A percentile compares a stretch with the other conserved stretches of the same genome.
phyloP scores from a whole-genome alignment of 1,284 basidiomycete species.

The Cryptococcus maquisensis region DNA sequence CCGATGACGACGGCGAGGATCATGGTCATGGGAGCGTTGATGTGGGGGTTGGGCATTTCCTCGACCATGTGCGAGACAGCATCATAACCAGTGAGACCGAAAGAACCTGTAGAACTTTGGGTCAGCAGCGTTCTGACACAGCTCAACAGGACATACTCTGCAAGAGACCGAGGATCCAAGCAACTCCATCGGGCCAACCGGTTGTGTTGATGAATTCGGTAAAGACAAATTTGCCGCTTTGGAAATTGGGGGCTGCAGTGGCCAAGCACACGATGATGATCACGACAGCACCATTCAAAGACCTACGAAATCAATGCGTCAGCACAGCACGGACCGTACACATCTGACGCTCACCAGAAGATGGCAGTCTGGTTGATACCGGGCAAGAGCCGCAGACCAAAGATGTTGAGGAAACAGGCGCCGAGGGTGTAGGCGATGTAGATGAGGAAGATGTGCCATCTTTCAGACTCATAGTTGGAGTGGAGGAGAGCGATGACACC shows the following conservation, averaged over 20 bases:
- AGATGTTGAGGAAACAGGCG: conserved; percentile 39
- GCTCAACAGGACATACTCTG: conserved; percentile 30
- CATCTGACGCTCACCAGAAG: conserved; percentile 28
- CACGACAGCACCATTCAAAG: conserved; percentile 44
- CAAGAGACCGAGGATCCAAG: conserved; percentile 51
- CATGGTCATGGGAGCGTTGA: conserved; percentile 50
- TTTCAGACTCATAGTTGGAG: conserved; percentile 30
- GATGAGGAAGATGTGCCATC: conserved; percentile 37
- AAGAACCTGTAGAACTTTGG: conserved; percentile 25
- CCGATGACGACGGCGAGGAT: conserved; percentile 63
- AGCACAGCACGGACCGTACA: neutral
- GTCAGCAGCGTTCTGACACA: neutral
- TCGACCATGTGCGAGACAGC: conserved; percentile 40
- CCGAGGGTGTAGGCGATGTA: conserved; percentile 34
- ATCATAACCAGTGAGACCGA: conserved; percentile 48
- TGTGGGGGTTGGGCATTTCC: conserved; percentile 41
- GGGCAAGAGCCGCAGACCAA: conserved; percentile 34
- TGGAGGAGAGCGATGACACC: conserved; percentile 46
- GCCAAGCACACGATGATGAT: conserved; percentile 49
- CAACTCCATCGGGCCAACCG: conserved; percentile 51
- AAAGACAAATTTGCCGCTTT: conserved; percentile 49
- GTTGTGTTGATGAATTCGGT: conserved; percentile 47
- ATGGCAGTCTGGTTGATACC: conserved; percentile 42
- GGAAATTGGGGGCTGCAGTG: conserved; percentile 41
- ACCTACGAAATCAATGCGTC: conserved; percentile 37